A percentile compares a stretch with the other conserved stretches of the same genome.
These are phyloP conservation scores for Colletotrichum gigasporum DNA, from an alignment of 2,329 filamentous ascomycete species.

Conservation along the genomic window DNA sequence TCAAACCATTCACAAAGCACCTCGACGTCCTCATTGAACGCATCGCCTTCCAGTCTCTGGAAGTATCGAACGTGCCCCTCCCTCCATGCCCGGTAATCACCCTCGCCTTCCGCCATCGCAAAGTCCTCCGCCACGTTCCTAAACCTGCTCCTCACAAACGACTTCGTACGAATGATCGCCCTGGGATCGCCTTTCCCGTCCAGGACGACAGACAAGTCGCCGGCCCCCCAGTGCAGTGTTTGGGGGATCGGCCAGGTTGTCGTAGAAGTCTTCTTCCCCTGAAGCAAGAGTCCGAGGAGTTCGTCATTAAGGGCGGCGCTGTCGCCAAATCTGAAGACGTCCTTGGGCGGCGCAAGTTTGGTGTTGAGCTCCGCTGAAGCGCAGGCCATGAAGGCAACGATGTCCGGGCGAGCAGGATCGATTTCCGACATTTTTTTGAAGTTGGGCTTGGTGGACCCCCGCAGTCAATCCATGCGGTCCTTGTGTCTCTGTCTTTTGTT, in stretches of 20 bases:
- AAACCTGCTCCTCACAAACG: background rate
- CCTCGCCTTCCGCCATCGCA: background rate
- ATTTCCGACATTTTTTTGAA: background rate
- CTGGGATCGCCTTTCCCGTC: background rate
- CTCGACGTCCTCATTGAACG: background rate
- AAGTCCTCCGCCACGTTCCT: background rate
- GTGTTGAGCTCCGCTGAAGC: background rate
- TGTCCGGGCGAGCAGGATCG: background rate
- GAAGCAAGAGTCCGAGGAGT: background rate
- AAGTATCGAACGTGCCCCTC: background rate
- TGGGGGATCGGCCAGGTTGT: background rate
- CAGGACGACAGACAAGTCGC: background rate
- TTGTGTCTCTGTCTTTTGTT: background rate
- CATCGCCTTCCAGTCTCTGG: background rate
- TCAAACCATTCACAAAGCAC: background rate
- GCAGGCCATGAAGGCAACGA: background rate
- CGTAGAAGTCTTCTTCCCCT: background rate
- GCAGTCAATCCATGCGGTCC: no score
- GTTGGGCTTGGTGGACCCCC: no score
- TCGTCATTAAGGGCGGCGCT: background rate
- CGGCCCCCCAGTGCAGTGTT: background rate
- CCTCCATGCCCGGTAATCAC: background rate
- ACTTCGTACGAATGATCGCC: background rate
- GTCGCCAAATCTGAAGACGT: background rate
- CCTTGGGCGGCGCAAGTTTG: background rate